Conservation (phyloP, 2,329 filamentous ascomycete genomes). For the Thelonectria blattea region DNA sequence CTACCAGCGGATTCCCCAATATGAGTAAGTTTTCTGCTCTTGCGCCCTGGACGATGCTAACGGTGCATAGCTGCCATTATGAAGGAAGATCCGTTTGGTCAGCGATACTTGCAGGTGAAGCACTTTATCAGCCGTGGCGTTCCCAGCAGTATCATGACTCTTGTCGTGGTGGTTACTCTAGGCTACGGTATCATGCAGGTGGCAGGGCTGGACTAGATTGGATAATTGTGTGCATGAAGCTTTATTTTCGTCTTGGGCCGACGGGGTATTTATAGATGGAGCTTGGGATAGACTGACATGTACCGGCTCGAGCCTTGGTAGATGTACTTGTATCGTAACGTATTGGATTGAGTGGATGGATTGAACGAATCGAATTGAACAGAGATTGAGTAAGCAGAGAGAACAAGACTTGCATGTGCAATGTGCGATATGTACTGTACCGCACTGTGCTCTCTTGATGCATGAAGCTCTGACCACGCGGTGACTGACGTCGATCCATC, state of each 20-base stretch:
- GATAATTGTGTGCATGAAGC: not conserved
- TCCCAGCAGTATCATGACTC: constrained; percentile 81
- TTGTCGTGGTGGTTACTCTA: constrained; percentile 82
- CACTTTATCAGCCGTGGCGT: constrained; percentile 96
- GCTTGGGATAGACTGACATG: constrained; percentile 26
- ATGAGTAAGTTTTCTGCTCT: constrained; percentile 79
- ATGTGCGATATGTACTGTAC: constrained; percentile 25
- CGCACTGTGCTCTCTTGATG: constrained; percentile 25
- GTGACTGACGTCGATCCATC: constrained; percentile 41
- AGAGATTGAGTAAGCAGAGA: too few relatives aligned
- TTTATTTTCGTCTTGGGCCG: constrained; percentile 1
- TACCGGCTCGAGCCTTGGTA: not conserved
- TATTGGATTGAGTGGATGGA: not conserved
- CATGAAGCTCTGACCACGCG: constrained; percentile 36
- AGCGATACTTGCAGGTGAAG: constrained; percentile 87
- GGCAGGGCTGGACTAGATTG: constrained; percentile 61
- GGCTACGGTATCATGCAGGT: constrained; percentile 91
- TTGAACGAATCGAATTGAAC: too few relatives aligned
- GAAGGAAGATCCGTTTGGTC: constrained; percentile 96
- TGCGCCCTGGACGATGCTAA: constrained; percentile 28
- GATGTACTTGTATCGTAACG: not conserved
- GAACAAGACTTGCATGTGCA: not conserved
- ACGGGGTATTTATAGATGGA: constrained; percentile 23
- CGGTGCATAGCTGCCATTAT: constrained; percentile 81
- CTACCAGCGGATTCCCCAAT: constrained; percentile 96